Percentiles rank a stretch among this genome's conserved stretches.
Conservation (phyloP, 2,329 filamentous ascomycete species). For the Ramularia collo-cygni region DNA sequence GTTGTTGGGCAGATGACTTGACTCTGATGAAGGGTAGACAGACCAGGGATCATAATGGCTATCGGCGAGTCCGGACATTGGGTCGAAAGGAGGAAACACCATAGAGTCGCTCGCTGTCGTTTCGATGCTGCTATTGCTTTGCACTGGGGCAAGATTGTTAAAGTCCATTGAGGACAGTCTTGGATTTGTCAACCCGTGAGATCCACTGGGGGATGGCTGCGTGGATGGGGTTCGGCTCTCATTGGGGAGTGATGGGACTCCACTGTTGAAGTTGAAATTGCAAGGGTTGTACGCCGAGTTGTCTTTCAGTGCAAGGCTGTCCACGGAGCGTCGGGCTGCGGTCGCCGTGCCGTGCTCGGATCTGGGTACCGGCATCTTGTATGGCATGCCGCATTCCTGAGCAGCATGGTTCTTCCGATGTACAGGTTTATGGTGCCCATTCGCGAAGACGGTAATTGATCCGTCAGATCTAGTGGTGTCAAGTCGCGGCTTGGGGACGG, state of each 20-base stretch:
- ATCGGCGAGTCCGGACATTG: constrained; percentile 24
- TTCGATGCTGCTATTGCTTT: constrained; percentile 21
- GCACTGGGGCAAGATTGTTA: constrained; percentile 17
- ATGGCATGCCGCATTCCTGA: constrained; percentile 56
- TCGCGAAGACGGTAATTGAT: constrained; percentile 54
- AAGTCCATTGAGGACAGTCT: constrained; percentile 23
- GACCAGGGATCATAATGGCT: constrained; percentile 27
- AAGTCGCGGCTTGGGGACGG: constrained; percentile 50
- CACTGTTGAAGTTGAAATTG: constrained; percentile 4
- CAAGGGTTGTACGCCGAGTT: constrained; percentile 6
- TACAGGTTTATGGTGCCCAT: constrained; percentile 58
- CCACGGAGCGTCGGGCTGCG: constrained; percentile 45
- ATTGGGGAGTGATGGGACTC: constrained; percentile 3
- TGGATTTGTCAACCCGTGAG: constrained; percentile 9
- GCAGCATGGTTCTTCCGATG: constrained; percentile 59
- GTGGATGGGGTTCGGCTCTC: constrained; percentile 27
- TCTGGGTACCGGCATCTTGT: constrained; percentile 55
- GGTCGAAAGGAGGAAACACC: constrained; percentile 14
- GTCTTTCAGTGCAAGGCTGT: constrained; percentile 40
- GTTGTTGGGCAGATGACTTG: constrained; percentile 23
- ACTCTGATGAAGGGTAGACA: constrained; percentile 23
- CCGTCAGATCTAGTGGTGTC: constrained; percentile 53
- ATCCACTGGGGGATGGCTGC: constrained; percentile 25
- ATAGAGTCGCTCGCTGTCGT: constrained; percentile 20
- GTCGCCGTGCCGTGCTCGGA: constrained; percentile 39